A percentile compares a stretch with the other conserved stretches of the same genome.
Conservation (phyloP, 345 rosid genomes). For the Pseudoturritis turrita region DNA sequence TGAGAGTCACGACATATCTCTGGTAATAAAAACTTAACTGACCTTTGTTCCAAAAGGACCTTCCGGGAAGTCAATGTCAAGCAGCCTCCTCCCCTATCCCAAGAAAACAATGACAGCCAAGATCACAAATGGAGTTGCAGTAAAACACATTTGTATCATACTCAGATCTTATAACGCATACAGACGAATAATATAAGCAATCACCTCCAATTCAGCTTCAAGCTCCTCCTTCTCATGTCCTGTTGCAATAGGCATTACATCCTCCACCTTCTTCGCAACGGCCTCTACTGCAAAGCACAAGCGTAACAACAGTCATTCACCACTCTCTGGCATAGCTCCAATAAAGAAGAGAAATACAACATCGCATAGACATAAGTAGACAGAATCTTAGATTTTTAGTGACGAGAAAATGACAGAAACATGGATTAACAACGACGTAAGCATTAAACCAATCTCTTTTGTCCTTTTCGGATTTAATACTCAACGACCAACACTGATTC, state of each 20-base stretch:
- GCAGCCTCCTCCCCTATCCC: slow-evolving; percentile 63
- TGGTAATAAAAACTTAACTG: slow-evolving; percentile 16
- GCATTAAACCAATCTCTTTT: background rate
- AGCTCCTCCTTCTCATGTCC: slow-evolving; percentile 95
- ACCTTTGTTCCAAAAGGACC: slow-evolving; percentile 99
- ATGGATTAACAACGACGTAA: background rate
- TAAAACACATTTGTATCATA: background rate
- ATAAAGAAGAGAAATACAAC: background rate
- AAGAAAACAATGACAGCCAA: background rate
- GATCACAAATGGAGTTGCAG: background rate
- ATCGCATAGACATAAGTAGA: background rate
- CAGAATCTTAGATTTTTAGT: background rate
- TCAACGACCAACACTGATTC: background rate
- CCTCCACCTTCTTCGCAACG: slow-evolving; percentile 56
- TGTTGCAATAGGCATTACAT: slow-evolving; percentile 81
- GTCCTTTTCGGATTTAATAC: background rate
- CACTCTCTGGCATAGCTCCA: background rate
- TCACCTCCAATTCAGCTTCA: slow-evolving; percentile 69
- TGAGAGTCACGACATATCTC: background rate
- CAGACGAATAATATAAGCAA: background rate
- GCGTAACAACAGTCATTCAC: background rate
- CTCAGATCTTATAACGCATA: background rate
- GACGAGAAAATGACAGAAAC: background rate
- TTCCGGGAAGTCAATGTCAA: slow-evolving; percentile 59
- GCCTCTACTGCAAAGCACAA: slow-evolving; percentile 38